Conservation (phyloP, 345 rosid species). For the Noccaea bulbosa region DNA sequence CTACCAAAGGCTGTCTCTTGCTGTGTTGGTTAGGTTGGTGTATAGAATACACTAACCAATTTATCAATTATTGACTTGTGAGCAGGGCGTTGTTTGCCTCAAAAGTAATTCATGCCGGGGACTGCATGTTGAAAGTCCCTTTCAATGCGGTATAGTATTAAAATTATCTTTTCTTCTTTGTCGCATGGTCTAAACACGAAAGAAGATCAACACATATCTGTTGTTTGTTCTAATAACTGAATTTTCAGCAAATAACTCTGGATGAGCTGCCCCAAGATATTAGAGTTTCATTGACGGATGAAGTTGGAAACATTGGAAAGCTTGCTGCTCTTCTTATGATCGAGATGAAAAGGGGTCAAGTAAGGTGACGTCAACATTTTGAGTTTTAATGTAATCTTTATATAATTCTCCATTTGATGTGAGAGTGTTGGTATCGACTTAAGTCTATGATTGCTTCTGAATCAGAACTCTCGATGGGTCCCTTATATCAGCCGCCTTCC, state of each 20-base stretch:
- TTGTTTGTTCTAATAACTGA: constrained; percentile 33
- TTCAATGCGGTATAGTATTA: constrained; percentile 51
- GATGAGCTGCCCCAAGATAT: constrained; percentile 61
- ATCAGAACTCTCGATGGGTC: constrained; percentile 73
- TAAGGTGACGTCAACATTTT: constrained; percentile 36
- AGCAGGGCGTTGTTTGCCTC: constrained; percentile 76
- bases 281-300: constrained; percentile 45
- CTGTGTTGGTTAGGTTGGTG: not conserved
- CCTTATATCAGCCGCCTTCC: constrained; percentile 80
- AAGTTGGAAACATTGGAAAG: constrained; percentile 60
- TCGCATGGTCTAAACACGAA: not conserved
- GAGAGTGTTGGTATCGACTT: constrained; percentile 24
- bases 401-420: not conserved
- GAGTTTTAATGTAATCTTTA: not conserved
- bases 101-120: constrained; percentile 58
- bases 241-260: constrained; percentile 66
- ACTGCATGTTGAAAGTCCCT: constrained; percentile 76
- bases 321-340: constrained; percentile 62
- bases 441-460: constrained; percentile 27
- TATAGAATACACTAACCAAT: constrained; percentile 1
- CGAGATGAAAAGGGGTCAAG: constrained; percentile 61
- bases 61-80: constrained; percentile 13
- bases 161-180: not conserved
- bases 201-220: constrained; percentile 16
- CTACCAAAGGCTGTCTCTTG: constrained; percentile 2